These are phyloP conservation scores for Zea luxurians DNA, from an alignment of 176 grass and related monocot species.

Conservation along the genomic window DNA sequence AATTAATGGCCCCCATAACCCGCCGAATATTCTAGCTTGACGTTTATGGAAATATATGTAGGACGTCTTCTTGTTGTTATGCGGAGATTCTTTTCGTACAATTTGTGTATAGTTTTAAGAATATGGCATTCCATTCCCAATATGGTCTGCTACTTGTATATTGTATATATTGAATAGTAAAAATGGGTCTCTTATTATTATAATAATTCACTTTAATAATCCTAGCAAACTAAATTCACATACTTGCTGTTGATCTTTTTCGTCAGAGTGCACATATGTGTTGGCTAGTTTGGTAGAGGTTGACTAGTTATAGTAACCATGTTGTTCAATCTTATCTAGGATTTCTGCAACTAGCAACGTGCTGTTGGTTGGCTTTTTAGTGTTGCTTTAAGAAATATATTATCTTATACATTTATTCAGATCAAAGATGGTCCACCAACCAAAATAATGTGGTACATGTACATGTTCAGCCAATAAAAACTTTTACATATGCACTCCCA, in stretches of 20 bases:
- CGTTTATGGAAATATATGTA: conserved; percentile 25
- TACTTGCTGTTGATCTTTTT: conserved; percentile 2
- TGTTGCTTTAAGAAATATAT: conserved; percentile 18
- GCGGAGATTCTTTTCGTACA: conserved; percentile 4
- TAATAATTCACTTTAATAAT: no score
- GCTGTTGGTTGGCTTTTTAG: not conserved
- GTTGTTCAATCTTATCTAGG: conserved; percentile 21
- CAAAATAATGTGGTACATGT: conserved; percentile 23
- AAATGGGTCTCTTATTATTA: no score
- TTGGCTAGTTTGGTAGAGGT: conserved; percentile 33
- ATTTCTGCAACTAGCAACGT: conserved; percentile 18
- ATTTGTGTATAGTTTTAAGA: no score
- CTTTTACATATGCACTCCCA: not conserved
- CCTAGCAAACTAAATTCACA: not conserved
- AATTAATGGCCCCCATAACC: no score
- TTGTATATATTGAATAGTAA: no score
- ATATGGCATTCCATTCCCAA: no score
- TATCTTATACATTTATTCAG: conserved; percentile 23
- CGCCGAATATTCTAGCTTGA: no score
- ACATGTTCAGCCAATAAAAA: conserved; percentile 32
- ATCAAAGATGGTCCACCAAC: conserved; percentile 48
- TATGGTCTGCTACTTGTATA: no score
- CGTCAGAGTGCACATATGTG: not conserved
- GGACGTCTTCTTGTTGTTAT: conserved; percentile 4
- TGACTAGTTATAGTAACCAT: conserved; percentile 29